Conservation (phyloP, 306 rosid species). For the Pyrus pyrifolia region DNA sequence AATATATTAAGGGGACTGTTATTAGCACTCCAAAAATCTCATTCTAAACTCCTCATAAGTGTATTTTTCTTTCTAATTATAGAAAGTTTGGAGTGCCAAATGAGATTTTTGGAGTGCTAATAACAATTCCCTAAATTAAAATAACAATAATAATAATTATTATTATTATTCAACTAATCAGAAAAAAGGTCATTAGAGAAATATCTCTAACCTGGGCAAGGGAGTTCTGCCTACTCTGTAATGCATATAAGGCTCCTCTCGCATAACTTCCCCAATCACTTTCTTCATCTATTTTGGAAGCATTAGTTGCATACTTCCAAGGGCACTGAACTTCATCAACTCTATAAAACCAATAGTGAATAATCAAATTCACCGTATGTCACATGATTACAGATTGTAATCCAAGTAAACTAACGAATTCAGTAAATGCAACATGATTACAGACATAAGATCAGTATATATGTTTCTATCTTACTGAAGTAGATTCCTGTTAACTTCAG, state of each 20-base stretch:
- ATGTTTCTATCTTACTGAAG: not conserved
- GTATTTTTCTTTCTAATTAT: no score
- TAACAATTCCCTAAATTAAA: no score
- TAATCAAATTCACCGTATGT: constrained; percentile 11
- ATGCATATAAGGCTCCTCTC: constrained; percentile 82
- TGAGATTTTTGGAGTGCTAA: no score
- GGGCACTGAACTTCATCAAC: constrained; percentile 58
- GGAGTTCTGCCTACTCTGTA: constrained; percentile 41
- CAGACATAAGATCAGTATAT: not conserved
- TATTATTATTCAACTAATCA: not conserved
- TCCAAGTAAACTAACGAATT: constrained; percentile 10
- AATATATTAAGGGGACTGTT: no score
- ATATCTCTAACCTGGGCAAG: constrained; percentile 56
- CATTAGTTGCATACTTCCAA: constrained; percentile 28
- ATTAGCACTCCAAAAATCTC: no score
- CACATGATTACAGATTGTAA: constrained; percentile 1
- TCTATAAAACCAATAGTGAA: constrained; percentile 29
- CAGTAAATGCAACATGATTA: no score
- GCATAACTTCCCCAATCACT: constrained; percentile 88
- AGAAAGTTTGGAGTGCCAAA: no score
- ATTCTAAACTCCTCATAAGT: no score
- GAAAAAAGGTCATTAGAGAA: constrained; percentile 1
- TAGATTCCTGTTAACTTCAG: not conserved
- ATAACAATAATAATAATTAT: no score
- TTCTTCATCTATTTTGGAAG: constrained; percentile 42